phyloP scores from a whole-genome alignment of 768 basidiomycete species.

The Panellus pusillus region DNA sequence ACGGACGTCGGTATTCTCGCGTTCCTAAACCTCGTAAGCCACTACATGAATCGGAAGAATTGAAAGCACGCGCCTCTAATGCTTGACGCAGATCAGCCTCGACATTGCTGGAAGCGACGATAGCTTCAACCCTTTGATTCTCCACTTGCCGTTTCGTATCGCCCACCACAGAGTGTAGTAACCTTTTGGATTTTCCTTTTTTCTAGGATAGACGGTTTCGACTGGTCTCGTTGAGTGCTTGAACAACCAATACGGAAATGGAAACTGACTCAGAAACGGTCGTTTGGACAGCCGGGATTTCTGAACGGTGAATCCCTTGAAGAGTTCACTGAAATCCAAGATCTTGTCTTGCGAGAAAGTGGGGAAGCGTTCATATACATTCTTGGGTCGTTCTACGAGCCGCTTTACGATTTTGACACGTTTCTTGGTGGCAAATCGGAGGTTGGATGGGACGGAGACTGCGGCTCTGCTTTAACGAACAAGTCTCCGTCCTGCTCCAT shows the following conservation, averaged over 20 bases:
- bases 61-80: conserved; percentile 53
- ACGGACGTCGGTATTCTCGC: conserved; percentile 59
- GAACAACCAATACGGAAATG: not conserved
- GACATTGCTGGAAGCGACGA: conserved; percentile 74
- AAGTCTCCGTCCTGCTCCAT: conserved; percentile 60
- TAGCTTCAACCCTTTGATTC: conserved; percentile 73
- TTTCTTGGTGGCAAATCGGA: conserved; percentile 43
- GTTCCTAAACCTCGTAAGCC: conserved; percentile 46
- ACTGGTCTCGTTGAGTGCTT: conserved; percentile 40
- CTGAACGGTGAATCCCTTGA: conserved; percentile 73
- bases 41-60: conserved; percentile 5
- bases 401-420: conserved; percentile 64
- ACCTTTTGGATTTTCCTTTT: conserved; percentile 62
- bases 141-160: conserved; percentile 77
- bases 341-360: conserved; percentile 72
- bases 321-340: conserved; percentile 85
- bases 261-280: conserved; percentile 61
- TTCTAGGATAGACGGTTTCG: conserved; percentile 75
- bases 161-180: conserved; percentile 78
- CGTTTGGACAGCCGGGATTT: conserved; percentile 76
- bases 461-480: conserved; percentile 58
- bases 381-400: conserved; percentile 77
- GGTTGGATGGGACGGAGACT: conserved; percentile 52
- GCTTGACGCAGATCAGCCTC: conserved; percentile 76
- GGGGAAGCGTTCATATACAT: conserved; percentile 84